Evolutionary conservation across 2,329 filamentous ascomycete species (phyloP).

Genomic region (Ophiosphaerella herpotricha): DNA sequence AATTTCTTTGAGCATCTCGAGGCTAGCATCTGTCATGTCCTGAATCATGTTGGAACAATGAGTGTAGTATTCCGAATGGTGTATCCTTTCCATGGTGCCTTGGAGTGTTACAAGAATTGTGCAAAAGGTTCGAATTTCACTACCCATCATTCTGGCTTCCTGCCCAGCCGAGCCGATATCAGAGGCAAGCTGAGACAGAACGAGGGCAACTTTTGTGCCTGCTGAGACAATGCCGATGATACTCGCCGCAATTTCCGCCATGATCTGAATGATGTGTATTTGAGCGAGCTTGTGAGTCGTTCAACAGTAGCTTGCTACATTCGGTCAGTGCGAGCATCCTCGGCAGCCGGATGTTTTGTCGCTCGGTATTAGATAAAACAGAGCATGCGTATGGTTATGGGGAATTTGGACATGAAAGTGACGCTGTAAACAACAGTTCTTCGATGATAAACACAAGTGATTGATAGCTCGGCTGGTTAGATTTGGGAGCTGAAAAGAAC

Average conservation of each 20-base stretch:
- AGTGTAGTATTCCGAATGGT: slow-evolving; percentile 19
- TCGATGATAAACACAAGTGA: too few species aligned
- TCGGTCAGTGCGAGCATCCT: background rate
- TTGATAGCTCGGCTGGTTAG: too few species aligned
- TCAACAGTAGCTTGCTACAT: slow-evolving; percentile 1
- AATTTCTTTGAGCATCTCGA: slow-evolving; percentile 29
- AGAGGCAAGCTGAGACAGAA: slow-evolving; percentile 23
- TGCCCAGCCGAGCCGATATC: slow-evolving; percentile 27
- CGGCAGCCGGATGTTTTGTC: too few species aligned
- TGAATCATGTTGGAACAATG: slow-evolving; percentile 22
- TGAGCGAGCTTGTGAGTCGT: background rate
- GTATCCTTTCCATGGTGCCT: slow-evolving; percentile 16
- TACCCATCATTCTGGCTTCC: slow-evolving; percentile 25
- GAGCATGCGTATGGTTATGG: too few species aligned
- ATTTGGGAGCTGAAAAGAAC: too few species aligned
- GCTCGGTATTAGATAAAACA: too few species aligned
- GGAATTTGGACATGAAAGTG: too few species aligned
- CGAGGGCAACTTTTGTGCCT: slow-evolving; percentile 24
- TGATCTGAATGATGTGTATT: background rate
- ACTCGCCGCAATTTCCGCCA: slow-evolving; percentile 28
- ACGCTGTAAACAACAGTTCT: too few species aligned
- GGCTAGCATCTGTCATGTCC: slow-evolving; percentile 20
- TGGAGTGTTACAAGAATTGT: slow-evolving; percentile 22
- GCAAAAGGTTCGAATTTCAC: slow-evolving; percentile 23
- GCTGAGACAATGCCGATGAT: slow-evolving; percentile 30